Base-by-base conservation (phyloP, 768 basidiomycete species). In the Mycena albidolilacea region DNA sequence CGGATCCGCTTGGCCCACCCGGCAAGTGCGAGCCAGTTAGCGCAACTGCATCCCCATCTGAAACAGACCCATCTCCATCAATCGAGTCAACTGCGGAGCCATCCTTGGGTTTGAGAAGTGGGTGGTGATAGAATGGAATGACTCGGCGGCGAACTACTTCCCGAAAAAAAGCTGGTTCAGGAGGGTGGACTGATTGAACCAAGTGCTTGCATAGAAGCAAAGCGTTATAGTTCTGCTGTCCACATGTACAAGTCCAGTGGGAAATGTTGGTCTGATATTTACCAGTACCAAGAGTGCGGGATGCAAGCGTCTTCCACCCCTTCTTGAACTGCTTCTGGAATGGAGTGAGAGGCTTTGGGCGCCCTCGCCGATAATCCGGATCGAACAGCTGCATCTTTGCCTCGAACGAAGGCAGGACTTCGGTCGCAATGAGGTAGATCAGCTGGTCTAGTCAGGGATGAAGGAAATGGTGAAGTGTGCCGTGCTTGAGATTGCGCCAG, bases 151-250 rank as follows among this genome's bases (percentile, higher is more conserved):
- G 76, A 39, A 64, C 19, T 17, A 81, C 70, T 5, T 78, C 57
- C 4, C 23, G 55, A 64, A 74, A 80, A 65, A 81, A 82, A 4
- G 30, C 43, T 1, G 52, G 43, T 7, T 77, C 38, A 5, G 76
- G 74, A 5, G 52, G 39, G 23, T 60, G 61, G 64, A 80, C 76
- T 0, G 78, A 77, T 21, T 84, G 79, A 3, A 83, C 81, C 21
- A 83, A 78, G 62, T 83, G 81, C 65, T 83, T 82, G 79, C 82
- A 83, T 0, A 82, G 69, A 41, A 79, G 78, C 44, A 77, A 74
- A 0, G 72, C 17, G 43, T 82, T 65, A 66, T 80, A 83, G 60
- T 81, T 82, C 70, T 82, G 81, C 15, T 59, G 69, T 0, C 80
- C 79, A 67, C 82, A 83, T 44, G 73, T 77, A 69, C 82, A 82